These are phyloP conservation scores for Passalora sequoiae DNA, from an alignment of 2,329 filamentous ascomycete species.

Conservation along the genomic window DNA sequence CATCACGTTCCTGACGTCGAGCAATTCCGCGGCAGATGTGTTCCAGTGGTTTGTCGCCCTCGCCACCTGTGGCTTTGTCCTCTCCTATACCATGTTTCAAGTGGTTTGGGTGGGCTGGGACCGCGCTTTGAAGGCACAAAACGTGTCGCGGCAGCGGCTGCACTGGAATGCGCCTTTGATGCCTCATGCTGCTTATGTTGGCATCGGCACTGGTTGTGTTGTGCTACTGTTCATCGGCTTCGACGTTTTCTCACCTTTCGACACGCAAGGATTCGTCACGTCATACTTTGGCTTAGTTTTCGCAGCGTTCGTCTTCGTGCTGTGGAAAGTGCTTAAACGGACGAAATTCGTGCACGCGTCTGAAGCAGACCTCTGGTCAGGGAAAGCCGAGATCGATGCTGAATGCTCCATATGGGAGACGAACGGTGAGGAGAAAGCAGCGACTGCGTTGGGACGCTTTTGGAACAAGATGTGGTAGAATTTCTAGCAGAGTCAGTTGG, in stretches of 20 bases:
- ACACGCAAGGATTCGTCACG: conserved; percentile 7
- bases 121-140: conserved; percentile 7
- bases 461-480: conserved; percentile 11
- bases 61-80: conserved; percentile 45
- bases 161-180: conserved; percentile 9
- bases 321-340: conserved; percentile 62
- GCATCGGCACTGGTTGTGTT: conserved; percentile 1
- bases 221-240: conserved; percentile 11
- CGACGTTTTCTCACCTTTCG: conserved; percentile 8
- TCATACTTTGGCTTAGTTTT: conserved; percentile 10
- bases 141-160: conserved; percentile 3
- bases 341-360: conserved; percentile 46
- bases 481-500: no score
- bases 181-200: conserved; percentile 9
- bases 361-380: conserved; percentile 41
- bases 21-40: conserved; percentile 56
- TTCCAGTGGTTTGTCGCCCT: conserved; percentile 65
- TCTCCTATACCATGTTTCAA: conserved; percentile 48
- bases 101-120: conserved; percentile 36
- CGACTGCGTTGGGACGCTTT: conserved; percentile 4
- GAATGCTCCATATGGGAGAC: conserved; percentile 22
- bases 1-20: conserved; percentile 65
- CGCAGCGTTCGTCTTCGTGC: conserved; percentile 44
- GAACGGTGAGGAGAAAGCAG: conserved; percentile 3
- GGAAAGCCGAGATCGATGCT: conserved; percentile 43